These are phyloP conservation scores for Mycena olivaceomarginata DNA, from an alignment of 768 basidiomycete species.

Conservation along the genomic window DNA sequence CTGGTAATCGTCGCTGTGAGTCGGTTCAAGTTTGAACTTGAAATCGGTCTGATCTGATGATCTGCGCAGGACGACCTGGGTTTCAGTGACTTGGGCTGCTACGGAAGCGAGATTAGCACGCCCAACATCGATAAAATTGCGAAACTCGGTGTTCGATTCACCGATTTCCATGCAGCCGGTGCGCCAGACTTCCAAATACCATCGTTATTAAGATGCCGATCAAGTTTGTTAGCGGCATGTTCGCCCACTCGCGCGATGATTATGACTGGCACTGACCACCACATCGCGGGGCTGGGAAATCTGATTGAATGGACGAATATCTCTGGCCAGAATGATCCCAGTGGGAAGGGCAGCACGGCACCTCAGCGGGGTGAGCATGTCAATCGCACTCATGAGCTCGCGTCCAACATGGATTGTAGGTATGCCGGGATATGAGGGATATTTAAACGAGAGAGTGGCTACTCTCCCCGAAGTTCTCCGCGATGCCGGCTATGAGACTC, in stretches of 20 bases:
- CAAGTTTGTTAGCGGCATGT: conserved; percentile 20
- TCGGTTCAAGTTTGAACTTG: not conserved
- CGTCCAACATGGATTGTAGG: not conserved
- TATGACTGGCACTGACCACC: conserved; percentile 30
- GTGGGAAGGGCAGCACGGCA: conserved; percentile 23
- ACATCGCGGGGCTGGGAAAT: conserved; percentile 27
- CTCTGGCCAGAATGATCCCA: conserved; percentile 32
- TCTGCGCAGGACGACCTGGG: conserved; percentile 24
- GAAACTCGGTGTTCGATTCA: conserved; percentile 20
- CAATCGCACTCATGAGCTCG: not conserved
- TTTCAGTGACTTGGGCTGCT: conserved; percentile 31
- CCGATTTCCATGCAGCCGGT: conserved; percentile 34
- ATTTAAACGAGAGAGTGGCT: conserved; percentile 27
- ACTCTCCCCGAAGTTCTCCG: conserved; percentile 27
- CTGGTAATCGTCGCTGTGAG: conserved; percentile 31
- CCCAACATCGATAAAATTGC: conserved; percentile 33
- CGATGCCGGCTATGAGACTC: conserved; percentile 28
- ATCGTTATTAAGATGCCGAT: not conserved
- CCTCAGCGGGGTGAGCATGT: conserved; percentile 14
- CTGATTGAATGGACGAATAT: conserved; percentile 32
- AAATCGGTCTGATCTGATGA: not conserved
- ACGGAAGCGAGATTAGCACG: conserved; percentile 27
- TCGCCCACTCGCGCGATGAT: conserved; percentile 34
- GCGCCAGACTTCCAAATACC: not conserved
- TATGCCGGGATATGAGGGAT: conserved; percentile 33